Evolutionary conservation across 495 filamentous ascomycete genomes (phyloP), one percentile per base, ranked within the genome.

Genomic region (Pyronema domesticum): DNA sequence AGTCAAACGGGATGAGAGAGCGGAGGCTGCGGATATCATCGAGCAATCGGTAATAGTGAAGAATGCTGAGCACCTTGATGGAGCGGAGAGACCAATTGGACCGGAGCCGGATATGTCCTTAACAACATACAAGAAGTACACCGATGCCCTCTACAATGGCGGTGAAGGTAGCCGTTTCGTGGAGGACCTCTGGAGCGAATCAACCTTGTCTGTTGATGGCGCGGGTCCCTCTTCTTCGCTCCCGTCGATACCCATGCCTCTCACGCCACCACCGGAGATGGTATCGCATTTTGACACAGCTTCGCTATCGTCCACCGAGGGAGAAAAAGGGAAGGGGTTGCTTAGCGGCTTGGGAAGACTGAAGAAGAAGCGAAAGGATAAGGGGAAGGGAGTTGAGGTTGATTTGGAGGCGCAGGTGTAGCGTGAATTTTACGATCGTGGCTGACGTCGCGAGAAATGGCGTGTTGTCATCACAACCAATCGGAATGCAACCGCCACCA

Each of bases 101-200:
- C 39, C 15, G 39, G 11, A 42, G 39, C 1, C 11, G n/a, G 10
- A 47, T 23, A 47, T 11, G 45, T 37, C 23, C 45, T 49, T 35
- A 51, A 50, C 15, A 57, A 51, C 6, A 55, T 53, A 47, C 60
- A 58, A 35, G 62, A 60, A 36, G 58, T 51, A 11, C 30, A 54
- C 35, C 56, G 52, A 35, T 53, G 3, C 18, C 19, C 3, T 51
- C 3, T 36, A n/a, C 14, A 19, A n/a, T 17, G 23, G 23, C 23
- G 39, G 39, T n/a, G 39, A 43, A 43, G 17, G 13, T 43, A n/a
- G 13, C 39, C 39, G 39, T n/a, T 43, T 43, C 17, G 39, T 43
- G 2, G 39, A 43, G 39, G 39, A 43, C 39, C 17, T 43, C 2
- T 43, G 39, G 39, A 43, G 39, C 17, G 39, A 43, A 30, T 30